Base-by-base conservation (phyloP, 1,284 basidiomycete genomes). In the Taiwanofungus camphoratus region DNA sequence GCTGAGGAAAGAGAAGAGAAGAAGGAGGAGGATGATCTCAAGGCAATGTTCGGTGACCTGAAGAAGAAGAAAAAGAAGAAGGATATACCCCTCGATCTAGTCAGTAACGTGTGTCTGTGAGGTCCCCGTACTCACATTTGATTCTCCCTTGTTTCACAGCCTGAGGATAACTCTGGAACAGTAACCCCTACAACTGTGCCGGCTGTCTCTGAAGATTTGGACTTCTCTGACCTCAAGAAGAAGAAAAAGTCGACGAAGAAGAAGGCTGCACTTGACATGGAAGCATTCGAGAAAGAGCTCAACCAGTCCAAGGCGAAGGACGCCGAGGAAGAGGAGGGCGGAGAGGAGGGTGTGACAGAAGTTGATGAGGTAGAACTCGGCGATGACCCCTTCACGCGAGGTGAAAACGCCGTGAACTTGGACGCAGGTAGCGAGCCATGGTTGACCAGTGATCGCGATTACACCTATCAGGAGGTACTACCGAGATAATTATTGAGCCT, bases 21-120 rank as follows among this genome's bases (percentile, higher is more conserved):
- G 53, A 73, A 75, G 46, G 77, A 76, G 51, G 82, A 82, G 0
- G 84, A 88, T 31, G 86, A 90, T 34, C 72, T 81, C 58, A 85
- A 86, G 56, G 77, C 85, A 40, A 85, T 92, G 78, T 92, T 92
- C 58, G 88, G 83, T 5, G 89, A 89, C 58, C 60, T 91, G 59
- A 92, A 92, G 76, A 92, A 92, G 74, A 92, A 92, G 67, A 92
- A 90, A 66, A 92, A 90, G 69, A 90, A 89, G 69, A 90, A 89
- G 71, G 87, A 89, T 48, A 85, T 92, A 43, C 86, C 85, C 4
- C 74, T 89, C 59, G 90, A 92, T 61, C 68, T 91, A 43, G 89
- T 88, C 61, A 54, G 82, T 71, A 35, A n/a, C 23, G 8, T 9
- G 5, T 39, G 37, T 39, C 8, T 19, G 30, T 31, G 15, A 30